A percentile compares a stretch with the other conserved stretches of the same genome.
Conservation (phyloP, 2,329 filamentous ascomycete species). For the Cercospora citrullina region DNA sequence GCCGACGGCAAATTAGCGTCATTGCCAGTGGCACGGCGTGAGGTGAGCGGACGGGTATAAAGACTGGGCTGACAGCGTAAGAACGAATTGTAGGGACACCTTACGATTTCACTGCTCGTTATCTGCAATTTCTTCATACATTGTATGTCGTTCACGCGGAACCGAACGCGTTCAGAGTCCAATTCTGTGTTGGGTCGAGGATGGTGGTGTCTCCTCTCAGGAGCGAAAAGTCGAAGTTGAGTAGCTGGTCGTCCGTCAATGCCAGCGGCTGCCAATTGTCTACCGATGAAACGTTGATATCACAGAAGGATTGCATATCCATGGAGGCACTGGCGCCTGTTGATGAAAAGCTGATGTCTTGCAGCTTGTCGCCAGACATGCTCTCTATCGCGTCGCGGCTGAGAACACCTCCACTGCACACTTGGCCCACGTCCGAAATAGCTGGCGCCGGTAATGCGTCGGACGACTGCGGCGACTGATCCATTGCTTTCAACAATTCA, state of each 20-base stretch:
- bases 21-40: background rate
- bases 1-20: background rate
- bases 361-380: background rate
- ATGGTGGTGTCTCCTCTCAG: background rate
- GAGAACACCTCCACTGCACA: background rate
- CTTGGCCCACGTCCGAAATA: background rate
- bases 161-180: background rate
- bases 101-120: background rate
- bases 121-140: background rate
- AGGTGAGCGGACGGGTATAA: background rate
- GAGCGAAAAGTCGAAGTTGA: background rate
- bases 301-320: background rate
- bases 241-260: background rate
- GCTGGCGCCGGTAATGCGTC: background rate
- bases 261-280: background rate
- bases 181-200: background rate
- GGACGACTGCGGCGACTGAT: background rate
- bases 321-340: background rate
- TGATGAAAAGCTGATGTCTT: background rate
- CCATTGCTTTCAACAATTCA: background rate
- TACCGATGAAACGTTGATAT: background rate
- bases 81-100: background rate
- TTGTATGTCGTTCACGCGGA: background rate
- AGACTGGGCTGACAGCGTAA: background rate
- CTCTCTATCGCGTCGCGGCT: background rate